These are phyloP conservation scores for Beauveria medogensis DNA, from an alignment of 2,329 filamentous ascomycete species.

Conservation along the genomic window DNA sequence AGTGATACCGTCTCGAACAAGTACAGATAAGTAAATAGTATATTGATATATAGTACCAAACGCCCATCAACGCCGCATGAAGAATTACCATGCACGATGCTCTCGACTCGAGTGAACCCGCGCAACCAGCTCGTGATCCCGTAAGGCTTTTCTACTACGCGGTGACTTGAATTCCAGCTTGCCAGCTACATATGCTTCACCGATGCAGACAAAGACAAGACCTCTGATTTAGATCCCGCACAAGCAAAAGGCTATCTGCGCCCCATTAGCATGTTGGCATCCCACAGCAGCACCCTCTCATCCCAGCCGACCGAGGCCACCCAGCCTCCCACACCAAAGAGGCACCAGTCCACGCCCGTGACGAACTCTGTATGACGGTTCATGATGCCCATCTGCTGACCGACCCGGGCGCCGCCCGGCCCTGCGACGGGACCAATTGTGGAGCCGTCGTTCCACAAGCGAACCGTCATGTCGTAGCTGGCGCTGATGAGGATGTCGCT, in stretches of 20 bases:
- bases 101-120: background rate
- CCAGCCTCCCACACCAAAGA: conserved; percentile 94
- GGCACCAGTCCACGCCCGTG: conserved; percentile 94
- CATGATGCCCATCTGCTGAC: conserved; percentile 77
- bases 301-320: conserved; percentile 94
- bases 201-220: background rate
- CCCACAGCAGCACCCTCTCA: conserved; percentile 84
- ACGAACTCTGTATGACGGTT: conserved; percentile 91
- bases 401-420: conserved; percentile 39
- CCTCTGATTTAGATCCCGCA: background rate
- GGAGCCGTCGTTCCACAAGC: conserved; percentile 78
- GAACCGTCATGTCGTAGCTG: conserved; percentile 96
- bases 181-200: background rate
- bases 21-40: background rate
- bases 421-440: conserved; percentile 24
- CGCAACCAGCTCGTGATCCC: background rate
- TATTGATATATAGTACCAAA: background rate
- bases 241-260: conserved; percentile 15
- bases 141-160: background rate
- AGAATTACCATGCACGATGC: background rate
- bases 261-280: conserved; percentile 53
- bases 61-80: conserved; percentile 1
- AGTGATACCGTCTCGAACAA: background rate
- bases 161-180: background rate
- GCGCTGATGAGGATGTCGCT: conserved; percentile 78